phyloP scores from a whole-genome alignment of 495 filamentous ascomycete genomes.

The Pseudotulostoma volvatum region DNA sequence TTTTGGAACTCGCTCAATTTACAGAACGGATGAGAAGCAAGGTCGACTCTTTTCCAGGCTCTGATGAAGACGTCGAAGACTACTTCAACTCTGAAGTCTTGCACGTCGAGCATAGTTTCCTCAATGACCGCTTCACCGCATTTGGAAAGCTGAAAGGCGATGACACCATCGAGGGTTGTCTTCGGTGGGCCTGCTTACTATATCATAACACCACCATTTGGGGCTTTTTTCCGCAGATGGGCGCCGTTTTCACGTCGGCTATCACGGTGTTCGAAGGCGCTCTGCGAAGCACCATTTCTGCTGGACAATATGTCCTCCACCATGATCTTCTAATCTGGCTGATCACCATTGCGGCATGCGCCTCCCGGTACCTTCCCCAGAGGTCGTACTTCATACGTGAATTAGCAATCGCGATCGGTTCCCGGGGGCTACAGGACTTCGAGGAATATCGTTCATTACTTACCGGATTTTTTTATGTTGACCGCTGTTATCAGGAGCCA shows the following conservation, averaged over 20 bases:
- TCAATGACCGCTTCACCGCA: slow-evolving; percentile 36
- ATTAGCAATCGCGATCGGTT: slow-evolving; percentile 15
- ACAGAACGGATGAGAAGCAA: slow-evolving; percentile 5
- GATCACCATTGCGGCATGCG: slow-evolving; percentile 26
- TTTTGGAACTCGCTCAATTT: slow-evolving; percentile 24
- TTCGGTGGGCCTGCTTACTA: slow-evolving; percentile 25
- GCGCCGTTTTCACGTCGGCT: slow-evolving; percentile 23
- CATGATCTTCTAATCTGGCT: slow-evolving; percentile 27
- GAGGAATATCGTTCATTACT: slow-evolving; percentile 21
- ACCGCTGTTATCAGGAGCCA: slow-evolving; percentile 21
- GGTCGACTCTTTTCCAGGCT: background rate
- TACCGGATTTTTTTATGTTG: slow-evolving; percentile 26
- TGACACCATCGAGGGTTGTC: slow-evolving; percentile 28
- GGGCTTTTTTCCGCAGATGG: slow-evolving; percentile 29
- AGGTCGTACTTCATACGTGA: slow-evolving; percentile 24
- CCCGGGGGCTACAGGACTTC: slow-evolving; percentile 15
- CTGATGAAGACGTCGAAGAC: slow-evolving; percentile 23
- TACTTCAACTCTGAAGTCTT: slow-evolving; percentile 33
- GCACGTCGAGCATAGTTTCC: slow-evolving; percentile 27
- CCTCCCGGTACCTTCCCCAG: slow-evolving; percentile 11
- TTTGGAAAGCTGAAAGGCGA: slow-evolving; percentile 44
- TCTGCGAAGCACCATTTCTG: slow-evolving; percentile 20
- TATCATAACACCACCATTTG: slow-evolving; percentile 33
- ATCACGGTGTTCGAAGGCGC: slow-evolving; percentile 23
- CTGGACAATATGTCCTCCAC: slow-evolving; percentile 22